Evolutionary conservation across 352 stramenopile genomes (phyloP).

Genomic region (Phytopythium kandeliae): DNA sequence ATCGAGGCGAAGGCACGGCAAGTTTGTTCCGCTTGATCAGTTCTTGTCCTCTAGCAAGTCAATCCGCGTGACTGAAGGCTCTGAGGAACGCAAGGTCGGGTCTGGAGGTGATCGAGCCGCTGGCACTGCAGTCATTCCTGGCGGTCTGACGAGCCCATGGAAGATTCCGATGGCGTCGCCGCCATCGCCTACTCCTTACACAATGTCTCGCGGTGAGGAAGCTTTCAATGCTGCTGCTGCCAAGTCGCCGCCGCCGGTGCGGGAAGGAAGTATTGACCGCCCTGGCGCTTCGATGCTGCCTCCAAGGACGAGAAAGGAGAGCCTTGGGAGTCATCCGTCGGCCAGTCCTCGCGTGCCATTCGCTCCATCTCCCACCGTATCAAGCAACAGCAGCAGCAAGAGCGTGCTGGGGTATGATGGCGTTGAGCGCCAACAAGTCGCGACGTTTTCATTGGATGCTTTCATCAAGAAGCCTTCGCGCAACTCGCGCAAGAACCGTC

Average conservation of each 20-base stretch:
- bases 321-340: conserved; percentile 18
- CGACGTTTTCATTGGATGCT: conserved; percentile 54
- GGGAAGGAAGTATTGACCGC: conserved; percentile 26
- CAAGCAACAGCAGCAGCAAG: conserved; percentile 12
- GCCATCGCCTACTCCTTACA: background rate
- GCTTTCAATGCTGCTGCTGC: background rate
- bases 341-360: conserved; percentile 27
- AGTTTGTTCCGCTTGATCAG: conserved; percentile 51
- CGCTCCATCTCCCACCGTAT: conserved; percentile 12
- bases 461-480: conserved; percentile 52
- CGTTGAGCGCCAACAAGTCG: conserved; percentile 29
- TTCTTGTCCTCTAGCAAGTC: conserved; percentile 24
- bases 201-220: background rate
- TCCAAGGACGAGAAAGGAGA: conserved; percentile 18
- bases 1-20: conserved; percentile 28
- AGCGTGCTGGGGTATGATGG: conserved; percentile 46
- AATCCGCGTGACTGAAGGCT: background rate
- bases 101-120: background rate
- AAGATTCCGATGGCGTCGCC: background rate
- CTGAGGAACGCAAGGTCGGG: background rate
- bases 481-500: conserved; percentile 16
- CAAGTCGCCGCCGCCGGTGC: conserved; percentile 8
- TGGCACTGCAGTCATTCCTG: background rate
- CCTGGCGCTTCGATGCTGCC: conserved; percentile 1
- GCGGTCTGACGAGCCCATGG: conserved; percentile 3